Conservation (phyloP, 331 rosid species). For the Ulmus americana region DNA sequence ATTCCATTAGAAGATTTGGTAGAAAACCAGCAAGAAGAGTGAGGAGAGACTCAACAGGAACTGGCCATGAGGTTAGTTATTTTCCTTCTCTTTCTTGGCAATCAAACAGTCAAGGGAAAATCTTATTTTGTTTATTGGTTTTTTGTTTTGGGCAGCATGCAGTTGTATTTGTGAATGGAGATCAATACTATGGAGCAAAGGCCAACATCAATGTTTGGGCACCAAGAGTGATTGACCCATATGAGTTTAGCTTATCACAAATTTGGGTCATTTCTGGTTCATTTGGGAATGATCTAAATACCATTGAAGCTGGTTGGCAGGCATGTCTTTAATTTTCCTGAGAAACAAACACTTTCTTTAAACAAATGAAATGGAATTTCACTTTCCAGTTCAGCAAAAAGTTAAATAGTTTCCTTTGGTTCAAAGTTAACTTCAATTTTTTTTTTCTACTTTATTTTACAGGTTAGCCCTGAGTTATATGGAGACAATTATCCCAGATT, state of each 20-base stretch:
- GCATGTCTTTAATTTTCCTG: slow-evolving; percentile 30
- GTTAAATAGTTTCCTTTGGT: background rate
- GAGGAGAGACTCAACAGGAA: slow-evolving; percentile 74
- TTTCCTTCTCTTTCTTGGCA: background rate
- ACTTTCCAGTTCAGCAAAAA: background rate
- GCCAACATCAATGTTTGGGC: slow-evolving; percentile 87
- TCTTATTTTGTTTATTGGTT: background rate
- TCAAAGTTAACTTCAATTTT: background rate
- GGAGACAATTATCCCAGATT: slow-evolving; percentile 89
- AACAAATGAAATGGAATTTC: background rate
- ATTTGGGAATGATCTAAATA: slow-evolving; percentile 76
- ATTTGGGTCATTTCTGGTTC: slow-evolving; percentile 96
- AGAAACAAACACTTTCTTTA: background rate
- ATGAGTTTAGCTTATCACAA: slow-evolving; percentile 92
- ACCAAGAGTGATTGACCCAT: slow-evolving; percentile 59
- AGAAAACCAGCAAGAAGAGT: slow-evolving; percentile 54
- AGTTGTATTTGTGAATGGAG: slow-evolving; percentile 86
- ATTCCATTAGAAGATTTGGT: slow-evolving; percentile 63
- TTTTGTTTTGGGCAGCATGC: slow-evolving; percentile 63
- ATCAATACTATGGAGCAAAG: slow-evolving; percentile 90
- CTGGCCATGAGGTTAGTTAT: slow-evolving; percentile 80
- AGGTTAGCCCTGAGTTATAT: slow-evolving; percentile 95
- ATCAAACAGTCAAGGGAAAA: slow-evolving; percentile 9
- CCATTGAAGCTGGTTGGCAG: slow-evolving; percentile 99
- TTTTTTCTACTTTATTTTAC: slow-evolving; percentile 17